phyloP scores from a whole-genome alignment of 2,329 filamentous ascomycete species.

The Aspergillus sp. region DNA sequence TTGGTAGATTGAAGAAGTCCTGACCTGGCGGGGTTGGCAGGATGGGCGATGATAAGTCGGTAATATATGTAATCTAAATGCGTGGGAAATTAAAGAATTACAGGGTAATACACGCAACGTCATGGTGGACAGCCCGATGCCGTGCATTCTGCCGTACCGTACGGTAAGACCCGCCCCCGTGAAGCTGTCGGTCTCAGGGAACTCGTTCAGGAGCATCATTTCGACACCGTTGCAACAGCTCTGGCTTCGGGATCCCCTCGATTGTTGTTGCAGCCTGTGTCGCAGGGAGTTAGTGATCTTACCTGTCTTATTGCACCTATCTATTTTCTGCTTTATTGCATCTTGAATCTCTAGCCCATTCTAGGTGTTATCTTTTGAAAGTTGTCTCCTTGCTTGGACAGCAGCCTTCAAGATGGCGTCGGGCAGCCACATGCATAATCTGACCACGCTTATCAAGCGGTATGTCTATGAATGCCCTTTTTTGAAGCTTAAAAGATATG shows the following conservation, averaged over 20 bases:
- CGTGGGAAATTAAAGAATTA: constrained; percentile 2
- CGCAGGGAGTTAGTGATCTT: background rate
- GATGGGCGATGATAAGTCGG: background rate
- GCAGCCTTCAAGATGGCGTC: constrained; percentile 55
- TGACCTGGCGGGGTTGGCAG: background rate
- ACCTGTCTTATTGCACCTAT: background rate
- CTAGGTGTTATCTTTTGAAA: constrained; percentile 10
- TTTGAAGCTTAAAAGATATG: background rate
- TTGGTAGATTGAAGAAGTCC: too few relatives aligned
- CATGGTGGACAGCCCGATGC: constrained; percentile 5
- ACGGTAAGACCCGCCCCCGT: constrained; percentile 14
- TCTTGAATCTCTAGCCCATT: constrained; percentile 25
- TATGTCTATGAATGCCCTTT: constrained; percentile 43
- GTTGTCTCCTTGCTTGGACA: constrained; percentile 8
- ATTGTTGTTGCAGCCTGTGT: too few relatives aligned
- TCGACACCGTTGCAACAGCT: constrained; percentile 9
- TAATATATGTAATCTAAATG: background rate
- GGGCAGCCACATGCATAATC: constrained; percentile 82
- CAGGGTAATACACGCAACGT: constrained; percentile 13
- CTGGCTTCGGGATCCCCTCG: too few relatives aligned
- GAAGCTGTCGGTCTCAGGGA: constrained; percentile 14
- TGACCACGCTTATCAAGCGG: constrained; percentile 98
- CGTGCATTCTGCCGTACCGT: constrained; percentile 8
- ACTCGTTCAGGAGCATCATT: constrained; percentile 17
- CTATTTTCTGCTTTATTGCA: constrained; percentile 49